Conservation (phyloP, 768 basidiomycete species). For the Pilatotrama ljubarskyi region DNA sequence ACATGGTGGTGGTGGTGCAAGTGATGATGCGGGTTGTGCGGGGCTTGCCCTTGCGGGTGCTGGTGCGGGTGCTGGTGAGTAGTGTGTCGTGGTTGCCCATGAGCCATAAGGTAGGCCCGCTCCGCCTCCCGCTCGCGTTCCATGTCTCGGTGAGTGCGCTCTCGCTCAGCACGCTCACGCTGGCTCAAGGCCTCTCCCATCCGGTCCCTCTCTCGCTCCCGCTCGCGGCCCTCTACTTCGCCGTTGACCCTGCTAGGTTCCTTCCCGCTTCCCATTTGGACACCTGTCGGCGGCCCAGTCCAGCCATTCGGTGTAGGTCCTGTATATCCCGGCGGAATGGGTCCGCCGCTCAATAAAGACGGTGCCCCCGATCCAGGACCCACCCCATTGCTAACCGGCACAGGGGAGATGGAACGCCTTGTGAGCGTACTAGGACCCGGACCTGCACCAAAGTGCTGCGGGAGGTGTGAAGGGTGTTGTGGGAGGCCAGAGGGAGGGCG, state of each 20-base stretch:
- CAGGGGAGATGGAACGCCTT: slow-evolving; percentile 32
- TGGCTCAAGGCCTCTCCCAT: slow-evolving; percentile 15
- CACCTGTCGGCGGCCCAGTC: slow-evolving; percentile 13
- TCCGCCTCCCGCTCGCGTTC: slow-evolving; percentile 28
- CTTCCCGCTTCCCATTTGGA: slow-evolving; percentile 10
- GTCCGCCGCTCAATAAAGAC: slow-evolving; percentile 11
- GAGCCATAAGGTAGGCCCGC: slow-evolving; percentile 16
- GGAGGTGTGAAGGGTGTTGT: slow-evolving; percentile 16
- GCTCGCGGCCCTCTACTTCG: slow-evolving; percentile 24
- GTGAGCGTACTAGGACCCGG: slow-evolving; percentile 19
- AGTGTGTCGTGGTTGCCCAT: slow-evolving; percentile 18
- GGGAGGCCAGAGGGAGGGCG: slow-evolving; percentile 23
- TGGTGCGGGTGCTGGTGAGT: slow-evolving; percentile 20
- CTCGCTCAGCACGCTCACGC: slow-evolving; percentile 21
- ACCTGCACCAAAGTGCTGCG: slow-evolving; percentile 14
- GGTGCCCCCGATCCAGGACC: slow-evolving; percentile 12
- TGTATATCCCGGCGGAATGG: slow-evolving; percentile 16
- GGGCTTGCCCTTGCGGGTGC: slow-evolving; percentile 20
- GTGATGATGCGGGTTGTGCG: slow-evolving; percentile 30
- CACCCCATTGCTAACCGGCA: slow-evolving; percentile 21
- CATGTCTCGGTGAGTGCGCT: slow-evolving; percentile 23
- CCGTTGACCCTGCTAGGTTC: slow-evolving; percentile 18
- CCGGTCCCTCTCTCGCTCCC: slow-evolving; percentile 25
- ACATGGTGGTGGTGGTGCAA: slow-evolving; percentile 36
- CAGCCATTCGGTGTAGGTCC: slow-evolving; percentile 24